Evolutionary conservation across 371 early-diverging fungal genomes (phyloP), one percentile per base, ranked within the genome.

Genomic region (Mucor indicus): DNA sequence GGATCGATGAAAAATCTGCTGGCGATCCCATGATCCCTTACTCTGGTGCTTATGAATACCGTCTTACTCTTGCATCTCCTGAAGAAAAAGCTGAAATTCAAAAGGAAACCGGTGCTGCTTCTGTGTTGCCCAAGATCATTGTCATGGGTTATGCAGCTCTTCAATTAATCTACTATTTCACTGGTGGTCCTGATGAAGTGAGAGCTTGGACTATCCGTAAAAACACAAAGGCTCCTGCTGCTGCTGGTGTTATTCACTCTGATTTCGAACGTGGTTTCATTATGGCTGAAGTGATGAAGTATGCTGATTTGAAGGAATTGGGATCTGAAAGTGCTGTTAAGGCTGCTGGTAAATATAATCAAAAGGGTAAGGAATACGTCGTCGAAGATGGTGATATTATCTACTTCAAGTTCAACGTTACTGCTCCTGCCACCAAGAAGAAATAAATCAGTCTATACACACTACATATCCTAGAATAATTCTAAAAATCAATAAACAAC

Each of bases 241-340:
- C 99, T 22, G 99, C 98, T 13, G 92, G 95, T 52, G 93, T 93
- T 21, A 80, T 81, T 55, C 74, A 73, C 77, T 84, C 91, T 23
- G 99, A 99, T 62, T 98, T 99, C 67, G 96, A 95, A 62, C 77
- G 86, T 59, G 90, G 98, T 52, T 99, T 99, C 63, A 95, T 99
- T 61, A 91, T 92, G 86, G 99, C 96, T 24, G 99, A 99, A 81
- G 87, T 97, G 15, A 93, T 92, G 88, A 78, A 81, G 50, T 97
- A 80, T 56, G 84, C 81, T 4, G 96, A 95, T 58, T 67, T 98
- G 46, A 78, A 88, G 62, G 90, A 90, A 48, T 69, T 82, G 11
- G 89, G 89, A 15, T 62, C 69, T n/a, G 99, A 98, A 64, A 67
- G 81, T 13, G 90, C 91, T 13, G 95, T 99, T 42, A 98, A 97